Percentiles rank a stretch among this genome's conserved stretches.
These are phyloP conservation scores for Quercus glauca DNA, from an alignment of 306 rosid genomes.

Conservation along the genomic window DNA sequence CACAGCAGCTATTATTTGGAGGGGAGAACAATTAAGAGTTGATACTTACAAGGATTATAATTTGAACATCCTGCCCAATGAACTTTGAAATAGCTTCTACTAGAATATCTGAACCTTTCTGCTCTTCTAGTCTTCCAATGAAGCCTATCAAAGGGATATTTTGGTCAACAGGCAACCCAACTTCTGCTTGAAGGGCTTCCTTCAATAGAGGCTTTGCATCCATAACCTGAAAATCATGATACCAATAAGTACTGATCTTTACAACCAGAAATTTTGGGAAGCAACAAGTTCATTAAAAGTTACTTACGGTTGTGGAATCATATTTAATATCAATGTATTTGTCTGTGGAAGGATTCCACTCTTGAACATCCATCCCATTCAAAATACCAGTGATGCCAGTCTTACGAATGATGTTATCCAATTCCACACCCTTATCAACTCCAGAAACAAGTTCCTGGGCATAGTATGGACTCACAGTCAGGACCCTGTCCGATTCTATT, in stretches of 20 bases:
- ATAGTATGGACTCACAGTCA: slow-evolving; percentile 81
- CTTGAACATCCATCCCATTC: slow-evolving; percentile 92
- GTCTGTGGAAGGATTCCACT: slow-evolving; percentile 79
- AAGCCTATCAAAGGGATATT: slow-evolving; percentile 76
- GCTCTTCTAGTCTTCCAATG: slow-evolving; percentile 96
- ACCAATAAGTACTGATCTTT: neutral
- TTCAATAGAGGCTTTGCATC: slow-evolving; percentile 72
- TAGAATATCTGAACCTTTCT: slow-evolving; percentile 95
- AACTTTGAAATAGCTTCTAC: slow-evolving; percentile 74
- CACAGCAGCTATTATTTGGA: neutral
- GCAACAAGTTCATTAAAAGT: neutral
- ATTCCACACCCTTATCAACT: slow-evolving; percentile 58
- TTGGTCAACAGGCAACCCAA: slow-evolving; percentile 80
- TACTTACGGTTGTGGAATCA: slow-evolving; percentile 54
- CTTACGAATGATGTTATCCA: slow-evolving; percentile 57
- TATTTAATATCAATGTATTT: slow-evolving; percentile 52
- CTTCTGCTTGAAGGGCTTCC: slow-evolving; percentile 97
- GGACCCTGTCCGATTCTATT: slow-evolving; percentile 46
- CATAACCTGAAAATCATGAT: slow-evolving; percentile 40
- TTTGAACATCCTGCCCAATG: slow-evolving; percentile 56
- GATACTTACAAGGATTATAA: slow-evolving; percentile 75
- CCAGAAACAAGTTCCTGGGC: slow-evolving; percentile 66
- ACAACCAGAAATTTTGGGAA: neutral
- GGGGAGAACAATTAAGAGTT: neutral
- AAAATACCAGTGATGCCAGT: slow-evolving; percentile 48